Conservation (phyloP, 352 stramenopile genomes). For the Pythium dissimile region DNA sequence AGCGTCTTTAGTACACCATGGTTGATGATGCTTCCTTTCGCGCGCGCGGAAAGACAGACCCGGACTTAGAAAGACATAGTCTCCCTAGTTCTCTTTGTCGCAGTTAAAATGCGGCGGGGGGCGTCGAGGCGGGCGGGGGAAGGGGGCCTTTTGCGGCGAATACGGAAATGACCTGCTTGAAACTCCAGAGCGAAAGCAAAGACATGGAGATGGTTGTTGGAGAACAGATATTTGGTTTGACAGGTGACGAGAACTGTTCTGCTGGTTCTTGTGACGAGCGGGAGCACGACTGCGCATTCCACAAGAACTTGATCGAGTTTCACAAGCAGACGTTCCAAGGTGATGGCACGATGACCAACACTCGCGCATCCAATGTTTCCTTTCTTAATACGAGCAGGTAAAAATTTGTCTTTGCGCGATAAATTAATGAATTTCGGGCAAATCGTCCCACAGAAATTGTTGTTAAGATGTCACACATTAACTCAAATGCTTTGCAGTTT, state of each 20-base stretch:
- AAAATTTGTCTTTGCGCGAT: not conserved
- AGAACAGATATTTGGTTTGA: conserved; percentile 11
- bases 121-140: conserved; percentile 35
- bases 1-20: conserved; percentile 55
- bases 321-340: conserved; percentile 3
- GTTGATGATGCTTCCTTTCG: conserved; percentile 51
- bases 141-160: conserved; percentile 65
- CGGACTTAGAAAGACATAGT: conserved; percentile 90
- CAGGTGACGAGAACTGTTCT: conserved; percentile 10
- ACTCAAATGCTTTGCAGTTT: too few species aligned
- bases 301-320: conserved; percentile 31
- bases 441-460: too few species aligned
- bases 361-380: conserved; percentile 10
- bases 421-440: not conserved
- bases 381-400: not conserved
- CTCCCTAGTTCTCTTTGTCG: conserved; percentile 78
- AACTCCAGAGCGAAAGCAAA: not conserved
- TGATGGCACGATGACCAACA: conserved; percentile 9
- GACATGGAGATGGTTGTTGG: too few species aligned
- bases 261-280: conserved; percentile 27
- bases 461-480: too few species aligned
- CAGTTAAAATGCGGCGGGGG: conserved; percentile 55
- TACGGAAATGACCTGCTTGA: conserved; percentile 45
- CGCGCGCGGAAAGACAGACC: conserved; percentile 55
- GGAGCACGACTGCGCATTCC: conserved; percentile 23